Evolutionary conservation across 805 yeast species (phyloP).

Genomic region (Metschnikowia peoriensis): DNA sequence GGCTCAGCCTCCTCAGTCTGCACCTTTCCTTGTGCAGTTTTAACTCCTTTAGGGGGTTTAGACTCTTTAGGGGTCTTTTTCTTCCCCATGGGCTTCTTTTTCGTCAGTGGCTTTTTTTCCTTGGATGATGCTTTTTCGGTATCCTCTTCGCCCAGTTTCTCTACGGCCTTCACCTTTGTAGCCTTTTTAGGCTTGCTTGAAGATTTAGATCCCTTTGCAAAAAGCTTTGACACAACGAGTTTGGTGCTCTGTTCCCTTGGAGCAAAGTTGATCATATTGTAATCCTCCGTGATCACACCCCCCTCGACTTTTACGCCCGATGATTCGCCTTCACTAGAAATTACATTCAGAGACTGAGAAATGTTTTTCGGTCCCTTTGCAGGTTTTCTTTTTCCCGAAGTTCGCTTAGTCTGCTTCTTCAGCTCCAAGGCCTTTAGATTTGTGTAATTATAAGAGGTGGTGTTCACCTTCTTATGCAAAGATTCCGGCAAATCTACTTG

Average conservation of each 20-base stretch:
- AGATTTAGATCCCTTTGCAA: not conserved
- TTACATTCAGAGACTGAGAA: no score
- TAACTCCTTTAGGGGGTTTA: not conserved
- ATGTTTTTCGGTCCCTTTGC: not conserved
- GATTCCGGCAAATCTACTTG: slow-evolving; percentile 7
- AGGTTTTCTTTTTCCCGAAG: not conserved
- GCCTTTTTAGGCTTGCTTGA: slow-evolving; percentile 1
- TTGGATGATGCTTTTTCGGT: not conserved
- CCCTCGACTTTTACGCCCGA: slow-evolving; percentile 1
- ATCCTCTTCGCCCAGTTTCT: not conserved
- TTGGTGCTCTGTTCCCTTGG: slow-evolving; percentile 12
- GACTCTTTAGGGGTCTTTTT: not conserved
- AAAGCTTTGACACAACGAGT: slow-evolving; percentile 12
- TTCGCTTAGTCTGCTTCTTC: not conserved
- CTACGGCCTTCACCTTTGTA: not conserved
- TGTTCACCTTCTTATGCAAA: slow-evolving; percentile 16
- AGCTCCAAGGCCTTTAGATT: not conserved
- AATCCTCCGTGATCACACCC: slow-evolving; percentile 17
- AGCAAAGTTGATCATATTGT: slow-evolving; percentile 17
- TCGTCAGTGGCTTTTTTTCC: not conserved
- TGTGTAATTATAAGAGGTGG: slow-evolving; percentile 16
- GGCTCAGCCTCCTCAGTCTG: no score
- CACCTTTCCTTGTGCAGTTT: not conserved
- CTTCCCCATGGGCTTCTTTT: not conserved
- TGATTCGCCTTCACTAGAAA: not conserved